Evolutionary conservation across 2,329 filamentous ascomycete genomes (phyloP).

Genomic region (Phaeosphaeriaceae sp.): DNA sequence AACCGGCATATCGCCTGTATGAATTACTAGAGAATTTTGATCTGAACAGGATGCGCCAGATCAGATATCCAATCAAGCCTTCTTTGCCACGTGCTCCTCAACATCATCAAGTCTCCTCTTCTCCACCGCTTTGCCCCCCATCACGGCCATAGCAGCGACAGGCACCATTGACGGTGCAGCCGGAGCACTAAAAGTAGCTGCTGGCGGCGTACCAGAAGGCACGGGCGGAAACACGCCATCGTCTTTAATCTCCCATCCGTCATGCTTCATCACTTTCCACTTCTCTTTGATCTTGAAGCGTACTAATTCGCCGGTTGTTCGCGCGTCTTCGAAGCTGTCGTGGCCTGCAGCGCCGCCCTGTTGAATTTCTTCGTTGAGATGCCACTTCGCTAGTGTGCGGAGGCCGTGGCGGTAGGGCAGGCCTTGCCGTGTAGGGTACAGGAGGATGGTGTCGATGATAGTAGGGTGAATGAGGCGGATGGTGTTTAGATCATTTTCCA

Average conservation of each 20-base stretch:
- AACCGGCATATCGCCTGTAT: too few species aligned
- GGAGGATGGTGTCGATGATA: conserved; percentile 82
- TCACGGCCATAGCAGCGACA: conserved; percentile 9
- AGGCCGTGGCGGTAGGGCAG: conserved; percentile 79
- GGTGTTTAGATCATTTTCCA: conserved; percentile 94
- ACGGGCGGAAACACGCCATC: conserved; percentile 40
- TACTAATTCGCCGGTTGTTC: conserved; percentile 86
- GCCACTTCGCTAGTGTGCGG: conserved; percentile 72
- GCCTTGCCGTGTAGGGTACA: conserved; percentile 79
- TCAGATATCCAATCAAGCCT: too few species aligned
- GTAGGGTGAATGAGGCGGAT: conserved; percentile 83
- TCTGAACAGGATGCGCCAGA: too few species aligned
- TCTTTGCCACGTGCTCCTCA: too few species aligned
- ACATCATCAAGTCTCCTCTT: conserved; percentile 38
- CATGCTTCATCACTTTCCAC: conserved; percentile 70
- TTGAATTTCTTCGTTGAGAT: conserved; percentile 81
- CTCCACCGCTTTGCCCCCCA: conserved; percentile 14
- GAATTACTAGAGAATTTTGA: too few species aligned
- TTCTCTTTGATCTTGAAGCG: conserved; percentile 71
- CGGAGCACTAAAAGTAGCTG: conserved; percentile 13
- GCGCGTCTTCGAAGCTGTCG: conserved; percentile 90
- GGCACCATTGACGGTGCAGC: conserved; percentile 25
- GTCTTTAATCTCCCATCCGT: conserved; percentile 66
- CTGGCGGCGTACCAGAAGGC: conserved; percentile 27
- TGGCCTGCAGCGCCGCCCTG: conserved; percentile 73